Evolutionary conservation across 257 asterid genomes (phyloP).

Genomic region (Solanum sitiens): DNA sequence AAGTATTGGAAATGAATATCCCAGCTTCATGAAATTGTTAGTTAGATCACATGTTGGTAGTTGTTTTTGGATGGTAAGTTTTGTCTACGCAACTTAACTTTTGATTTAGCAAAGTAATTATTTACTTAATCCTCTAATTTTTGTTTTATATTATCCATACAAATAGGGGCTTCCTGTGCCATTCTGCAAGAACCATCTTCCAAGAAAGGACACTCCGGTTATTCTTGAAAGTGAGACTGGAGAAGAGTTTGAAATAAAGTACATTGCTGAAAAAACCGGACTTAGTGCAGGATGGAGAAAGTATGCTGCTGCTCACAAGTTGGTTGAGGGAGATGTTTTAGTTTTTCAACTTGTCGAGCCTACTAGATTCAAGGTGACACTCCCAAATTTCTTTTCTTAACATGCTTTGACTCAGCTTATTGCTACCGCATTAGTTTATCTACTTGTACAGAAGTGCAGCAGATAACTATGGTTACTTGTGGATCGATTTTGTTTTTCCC

Average conservation of each 20-base stretch:
- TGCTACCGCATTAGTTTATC: not conserved
- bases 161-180: conserved; percentile 73
- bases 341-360: conserved; percentile 53
- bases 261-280: conserved; percentile 74
- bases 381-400: not conserved
- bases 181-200: conserved; percentile 67
- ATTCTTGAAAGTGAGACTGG: conserved; percentile 53
- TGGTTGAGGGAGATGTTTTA: conserved; percentile 81
- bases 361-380: conserved; percentile 59
- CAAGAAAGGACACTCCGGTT: conserved; percentile 42
- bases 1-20: conserved; percentile 55
- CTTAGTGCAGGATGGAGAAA: conserved; percentile 95
- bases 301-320: conserved; percentile 63
- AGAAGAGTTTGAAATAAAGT: conserved; percentile 58
- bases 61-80: conserved; percentile 94
- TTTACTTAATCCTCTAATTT: not conserved
- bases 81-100: not conserved
- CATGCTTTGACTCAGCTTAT: not conserved
- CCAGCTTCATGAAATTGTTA: conserved; percentile 46
- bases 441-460: not conserved
- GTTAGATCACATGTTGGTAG: conserved; percentile 90
- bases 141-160: conserved; percentile 7
- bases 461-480: not conserved
- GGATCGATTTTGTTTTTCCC: not conserved
- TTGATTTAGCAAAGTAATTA: not conserved